phyloP scores from a whole-genome alignment of 2,329 filamentous ascomycete species.

The Madurella mycetomatis region DNA sequence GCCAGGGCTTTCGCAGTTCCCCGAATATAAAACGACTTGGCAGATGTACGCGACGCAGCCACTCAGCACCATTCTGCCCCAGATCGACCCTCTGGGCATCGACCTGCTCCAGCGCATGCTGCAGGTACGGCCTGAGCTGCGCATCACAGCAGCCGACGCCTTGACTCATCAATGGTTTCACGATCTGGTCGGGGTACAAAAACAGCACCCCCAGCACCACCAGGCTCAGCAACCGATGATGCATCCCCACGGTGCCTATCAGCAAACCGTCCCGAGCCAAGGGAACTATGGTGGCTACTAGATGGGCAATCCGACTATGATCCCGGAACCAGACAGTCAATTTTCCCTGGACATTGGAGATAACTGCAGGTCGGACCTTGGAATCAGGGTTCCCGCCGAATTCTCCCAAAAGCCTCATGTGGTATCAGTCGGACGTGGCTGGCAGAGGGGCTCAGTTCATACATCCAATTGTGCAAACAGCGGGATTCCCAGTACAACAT shows the following conservation, averaged over 20 bases:
- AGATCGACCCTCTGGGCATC: constrained; percentile 82
- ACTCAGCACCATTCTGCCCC: constrained; percentile 76
- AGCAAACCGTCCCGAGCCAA: constrained; percentile 26
- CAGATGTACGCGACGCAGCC: constrained; percentile 94
- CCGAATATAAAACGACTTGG: constrained; percentile 96
- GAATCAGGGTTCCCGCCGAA: no score
- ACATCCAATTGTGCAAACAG: no score
- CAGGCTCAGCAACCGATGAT: constrained; percentile 23
- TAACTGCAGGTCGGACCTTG: no score
- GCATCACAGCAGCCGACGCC: constrained; percentile 82
- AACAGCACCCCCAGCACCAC: constrained; percentile 18
- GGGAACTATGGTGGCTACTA: constrained; percentile 28
- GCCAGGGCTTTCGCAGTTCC: constrained; percentile 90
- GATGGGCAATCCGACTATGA: background rate
- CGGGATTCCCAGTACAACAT: no score
- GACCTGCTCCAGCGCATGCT: constrained; percentile 88
- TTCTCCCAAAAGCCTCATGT: background rate
- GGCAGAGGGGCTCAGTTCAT: no score
- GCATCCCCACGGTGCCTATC: constrained; percentile 26
- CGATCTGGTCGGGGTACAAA: constrained; percentile 59
- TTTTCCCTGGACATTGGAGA: background rate
- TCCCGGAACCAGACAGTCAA: background rate
- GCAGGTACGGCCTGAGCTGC: constrained; percentile 84
- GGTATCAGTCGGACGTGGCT: no score
- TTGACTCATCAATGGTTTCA: constrained; percentile 90